phyloP scores from a whole-genome alignment of 164 flowering plant genomes.

The Nymphaea colorata region DNA sequence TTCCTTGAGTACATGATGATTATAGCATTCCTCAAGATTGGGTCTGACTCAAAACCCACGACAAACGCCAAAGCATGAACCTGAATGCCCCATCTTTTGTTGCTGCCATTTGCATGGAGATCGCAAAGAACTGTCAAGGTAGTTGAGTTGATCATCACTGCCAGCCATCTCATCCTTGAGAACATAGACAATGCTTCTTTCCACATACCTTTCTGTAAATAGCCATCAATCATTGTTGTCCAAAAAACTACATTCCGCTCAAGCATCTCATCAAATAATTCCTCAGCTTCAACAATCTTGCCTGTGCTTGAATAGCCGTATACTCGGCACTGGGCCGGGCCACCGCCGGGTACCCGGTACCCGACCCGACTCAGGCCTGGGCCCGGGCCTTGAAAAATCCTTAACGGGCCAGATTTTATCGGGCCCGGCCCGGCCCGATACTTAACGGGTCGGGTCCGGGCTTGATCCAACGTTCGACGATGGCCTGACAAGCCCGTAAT shows the following conservation, averaged over 20 bases:
- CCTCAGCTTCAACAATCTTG: conserved; percentile 21
- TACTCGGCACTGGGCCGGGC: no score
- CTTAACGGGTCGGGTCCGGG: no score
- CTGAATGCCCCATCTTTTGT: conserved; percentile 25
- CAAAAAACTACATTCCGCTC: conserved; percentile 36
- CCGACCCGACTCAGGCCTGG: no score
- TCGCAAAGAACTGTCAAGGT: conserved; percentile 27
- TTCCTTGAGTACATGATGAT: conserved; percentile 30
- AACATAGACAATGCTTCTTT: conserved; percentile 23
- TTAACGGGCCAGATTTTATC: no score
- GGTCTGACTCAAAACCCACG: conserved; percentile 30
- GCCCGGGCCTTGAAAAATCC: no score
- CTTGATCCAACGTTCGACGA: no score
- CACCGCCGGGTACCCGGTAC: no score
- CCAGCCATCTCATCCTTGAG: conserved; percentile 23
- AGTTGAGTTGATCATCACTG: conserved; percentile 13
- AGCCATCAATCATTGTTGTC: conserved; percentile 37
- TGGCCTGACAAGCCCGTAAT: no score
- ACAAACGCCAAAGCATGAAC: conserved; percentile 25
- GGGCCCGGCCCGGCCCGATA: no score
- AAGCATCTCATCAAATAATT: conserved; percentile 25
- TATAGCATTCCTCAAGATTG: conserved; percentile 29
- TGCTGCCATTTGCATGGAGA: conserved; percentile 20
- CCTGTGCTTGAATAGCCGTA: conserved; percentile 29
- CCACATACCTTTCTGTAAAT: conserved; percentile 20